A percentile compares a stretch with the other conserved stretches of the same genome.
These are phyloP conservation scores for Rhododendron ferrugineum DNA, from an alignment of 148 eudicot genomes.

Conservation along the genomic window DNA sequence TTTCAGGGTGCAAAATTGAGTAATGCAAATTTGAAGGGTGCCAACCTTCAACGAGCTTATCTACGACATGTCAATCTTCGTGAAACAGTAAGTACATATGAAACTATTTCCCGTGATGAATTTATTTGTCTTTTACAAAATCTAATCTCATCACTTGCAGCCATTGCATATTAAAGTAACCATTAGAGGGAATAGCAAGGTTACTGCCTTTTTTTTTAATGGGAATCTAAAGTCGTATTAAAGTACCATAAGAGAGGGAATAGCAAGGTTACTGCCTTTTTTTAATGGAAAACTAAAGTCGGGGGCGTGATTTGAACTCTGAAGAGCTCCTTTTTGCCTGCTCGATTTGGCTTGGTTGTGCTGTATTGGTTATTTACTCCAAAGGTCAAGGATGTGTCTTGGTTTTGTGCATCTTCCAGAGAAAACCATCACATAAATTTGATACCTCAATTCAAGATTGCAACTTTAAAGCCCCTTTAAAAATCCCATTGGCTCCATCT, in stretches of 20 bases:
- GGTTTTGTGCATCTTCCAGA: background rate
- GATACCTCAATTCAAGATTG: background rate
- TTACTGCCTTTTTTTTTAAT: background rate
- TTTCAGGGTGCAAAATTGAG: slow-evolving; percentile 78
- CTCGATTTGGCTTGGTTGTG: background rate
- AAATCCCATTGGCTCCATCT: background rate
- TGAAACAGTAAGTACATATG: slow-evolving; percentile 60
- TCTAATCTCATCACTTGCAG: background rate
- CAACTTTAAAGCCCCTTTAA: background rate
- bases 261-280: background rate
- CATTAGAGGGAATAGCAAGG: background rate
- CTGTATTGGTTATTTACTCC: background rate
- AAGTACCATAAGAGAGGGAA: background rate
- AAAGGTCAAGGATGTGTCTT: background rate
- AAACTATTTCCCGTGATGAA: background rate
- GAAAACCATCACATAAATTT: background rate
- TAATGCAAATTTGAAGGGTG: slow-evolving; percentile 80
- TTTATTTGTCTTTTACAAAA: background rate
- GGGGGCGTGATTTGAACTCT: background rate
- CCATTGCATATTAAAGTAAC: background rate
- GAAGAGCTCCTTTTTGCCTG: background rate
- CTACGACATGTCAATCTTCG: slow-evolving; percentile 86
- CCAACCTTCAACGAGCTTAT: slow-evolving; percentile 94
- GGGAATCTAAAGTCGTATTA: background rate
- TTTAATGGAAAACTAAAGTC: background rate